A percentile compares a stretch with the other conserved stretches of the same genome.
phyloP scores from a whole-genome alignment of 129 eudicot genomes.

The Flaveria trinervia region DNA sequence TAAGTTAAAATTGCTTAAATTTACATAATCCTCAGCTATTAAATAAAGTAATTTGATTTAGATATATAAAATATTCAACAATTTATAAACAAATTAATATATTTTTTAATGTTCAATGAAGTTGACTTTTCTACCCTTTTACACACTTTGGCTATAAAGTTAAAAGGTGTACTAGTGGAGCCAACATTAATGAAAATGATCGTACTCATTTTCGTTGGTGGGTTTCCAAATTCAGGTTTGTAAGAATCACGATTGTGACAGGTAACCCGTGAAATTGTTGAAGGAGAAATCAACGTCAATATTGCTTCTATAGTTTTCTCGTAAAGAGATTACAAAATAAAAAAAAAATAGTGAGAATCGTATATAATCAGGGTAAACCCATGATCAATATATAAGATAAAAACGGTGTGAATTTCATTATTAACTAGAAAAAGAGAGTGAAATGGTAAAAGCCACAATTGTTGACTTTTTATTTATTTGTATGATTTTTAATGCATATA shows the following conservation, averaged over 20 bases:
- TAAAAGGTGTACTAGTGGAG: background rate
- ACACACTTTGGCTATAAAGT: background rate
- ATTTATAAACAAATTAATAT: background rate
- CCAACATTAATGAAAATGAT: background rate
- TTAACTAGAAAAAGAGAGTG: too few relatives aligned
- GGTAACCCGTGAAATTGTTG: background rate
- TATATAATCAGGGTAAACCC: too few relatives aligned
- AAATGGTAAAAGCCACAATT: too few relatives aligned
- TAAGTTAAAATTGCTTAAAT: too few relatives aligned
- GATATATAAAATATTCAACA: background rate
- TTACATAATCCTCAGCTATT: too few relatives aligned
- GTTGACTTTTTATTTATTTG: too few relatives aligned
- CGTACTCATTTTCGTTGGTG: background rate
- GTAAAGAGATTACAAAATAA: too few relatives aligned
- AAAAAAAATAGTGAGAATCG: too few relatives aligned
- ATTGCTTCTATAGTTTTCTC: background rate
- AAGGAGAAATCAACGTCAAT: constrained; percentile 7
- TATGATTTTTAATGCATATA: too few relatives aligned
- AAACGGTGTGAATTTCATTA: too few relatives aligned
- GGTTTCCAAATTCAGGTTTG: constrained; percentile 12
- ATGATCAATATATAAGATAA: too few relatives aligned
- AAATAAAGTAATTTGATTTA: background rate
- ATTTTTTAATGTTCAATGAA: background rate
- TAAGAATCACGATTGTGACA: constrained; percentile 14
- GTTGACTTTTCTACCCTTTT: constrained; percentile 3